Evolutionary conservation across 768 basidiomycete genomes (phyloP), one percentile per base, ranked within the genome.

Genomic region (Kwoniella heveanensis): DNA sequence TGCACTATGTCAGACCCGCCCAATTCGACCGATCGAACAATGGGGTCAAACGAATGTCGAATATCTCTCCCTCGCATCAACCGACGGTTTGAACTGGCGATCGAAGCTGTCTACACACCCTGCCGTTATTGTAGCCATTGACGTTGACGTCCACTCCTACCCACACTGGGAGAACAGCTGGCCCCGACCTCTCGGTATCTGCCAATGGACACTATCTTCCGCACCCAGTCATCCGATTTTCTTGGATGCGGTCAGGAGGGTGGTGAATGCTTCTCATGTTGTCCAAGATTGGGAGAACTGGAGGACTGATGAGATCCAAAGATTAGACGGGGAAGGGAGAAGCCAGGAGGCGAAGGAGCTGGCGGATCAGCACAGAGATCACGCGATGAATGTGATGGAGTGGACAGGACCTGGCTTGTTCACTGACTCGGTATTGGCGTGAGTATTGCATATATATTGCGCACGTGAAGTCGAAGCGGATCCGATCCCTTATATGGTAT

Each of bases 171-270:
- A 56, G 8, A 48, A 58, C 12, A 51, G 44, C 22, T 76, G 71
- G 69, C 74, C 74, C 10, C 53, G 74, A 47, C 57, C 74, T 2
- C 12, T 76, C 10, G 71, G 69, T 15, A 76, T 76, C 60, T 77
- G 74, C 55, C 78, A 79, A 53, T 79, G 79, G 79, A 74, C 77
- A 6, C 59, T 80, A n/a, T 70, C 71, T 1, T 71, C 69, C 7
- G 62, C 72, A 10, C 70, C 74, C 3, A 50, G 63, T 22, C 79
- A 80, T 62, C 79, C 79, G 1, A 74, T 80, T 54, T 67, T 76
- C 44, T 37, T 80, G 22, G 78, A 79, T 54, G 72, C 73, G 3
- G 71, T 66, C 1, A 36, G 74, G 21, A 36, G 77, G 24, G 68
- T 79, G 0, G 66, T 78, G 46, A 74, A 78, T 51, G 56, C 69